Conservation (phyloP, 2,329 filamentous ascomycete species). For the Penicillium sp. region DNA sequence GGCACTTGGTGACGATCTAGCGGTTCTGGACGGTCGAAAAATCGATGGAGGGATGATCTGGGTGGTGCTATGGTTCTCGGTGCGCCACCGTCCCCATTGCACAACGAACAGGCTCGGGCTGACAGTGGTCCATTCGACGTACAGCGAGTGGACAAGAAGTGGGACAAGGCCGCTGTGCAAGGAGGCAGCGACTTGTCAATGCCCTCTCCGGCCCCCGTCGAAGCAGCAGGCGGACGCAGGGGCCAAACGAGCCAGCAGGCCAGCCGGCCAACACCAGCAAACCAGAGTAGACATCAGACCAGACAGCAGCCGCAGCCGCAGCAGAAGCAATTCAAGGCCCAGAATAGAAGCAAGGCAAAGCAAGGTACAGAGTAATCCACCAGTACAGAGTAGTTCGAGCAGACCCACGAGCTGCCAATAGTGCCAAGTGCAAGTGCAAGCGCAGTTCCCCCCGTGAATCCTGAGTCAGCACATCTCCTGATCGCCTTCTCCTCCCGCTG, state of each 20-base stretch:
- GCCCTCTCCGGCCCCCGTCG: not conserved
- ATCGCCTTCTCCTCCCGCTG: slow-evolving; percentile 25
- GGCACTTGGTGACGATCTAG: slow-evolving; percentile 25
- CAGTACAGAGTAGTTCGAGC: not conserved
- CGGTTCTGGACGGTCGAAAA: slow-evolving; percentile 6
- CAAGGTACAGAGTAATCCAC: not conserved
- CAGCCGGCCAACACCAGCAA: no score
- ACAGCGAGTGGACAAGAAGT: slow-evolving; percentile 14
- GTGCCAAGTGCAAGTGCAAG: not conserved
- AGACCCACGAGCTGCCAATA: slow-evolving; percentile 1
- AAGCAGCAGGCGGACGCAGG: slow-evolving; percentile 29
- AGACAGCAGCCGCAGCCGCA: not conserved
- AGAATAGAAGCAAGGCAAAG: not conserved
- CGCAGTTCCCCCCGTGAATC: not conserved
- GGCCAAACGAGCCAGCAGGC: slow-evolving; percentile 21
- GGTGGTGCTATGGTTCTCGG: slow-evolving; percentile 8
- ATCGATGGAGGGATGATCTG: not conserved
- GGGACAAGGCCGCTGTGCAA: slow-evolving; percentile 17
- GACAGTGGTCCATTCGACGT: not conserved
- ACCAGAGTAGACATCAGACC: slow-evolving; percentile 11
- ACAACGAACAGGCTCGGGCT: not conserved
- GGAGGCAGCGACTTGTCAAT: slow-evolving; percentile 4
- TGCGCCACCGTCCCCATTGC: slow-evolving; percentile 15
- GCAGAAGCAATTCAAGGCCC: slow-evolving; percentile 3
- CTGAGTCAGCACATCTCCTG: slow-evolving; percentile 31